Percentiles rank a stretch among this genome's conserved stretches.
phyloP scores from a whole-genome alignment of 352 stramenopile species.

The Phytophthora cactorum region DNA sequence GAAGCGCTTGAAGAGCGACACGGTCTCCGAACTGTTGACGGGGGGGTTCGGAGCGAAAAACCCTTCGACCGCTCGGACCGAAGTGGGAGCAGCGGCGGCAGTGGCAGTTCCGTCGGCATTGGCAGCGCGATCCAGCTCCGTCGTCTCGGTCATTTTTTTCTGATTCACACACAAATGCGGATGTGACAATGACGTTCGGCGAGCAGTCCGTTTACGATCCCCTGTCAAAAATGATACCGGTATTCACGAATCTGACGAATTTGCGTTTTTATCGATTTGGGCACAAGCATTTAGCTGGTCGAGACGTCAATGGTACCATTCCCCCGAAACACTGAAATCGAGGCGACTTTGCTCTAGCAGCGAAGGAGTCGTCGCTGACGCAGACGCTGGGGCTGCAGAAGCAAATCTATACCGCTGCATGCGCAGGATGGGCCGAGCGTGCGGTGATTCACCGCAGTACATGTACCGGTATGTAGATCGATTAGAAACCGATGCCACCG shows the following conservation, averaged over 20 bases:
- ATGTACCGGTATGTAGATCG: not conserved
- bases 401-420: slow-evolving; percentile 1
- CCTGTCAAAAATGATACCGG: slow-evolving; percentile 10
- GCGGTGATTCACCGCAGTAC: not conserved
- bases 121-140: not conserved
- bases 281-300: no score
- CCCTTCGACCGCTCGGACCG: slow-evolving; percentile 27
- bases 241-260: not conserved
- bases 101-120: not conserved
- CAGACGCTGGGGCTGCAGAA: not conserved
- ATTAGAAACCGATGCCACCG: not conserved
- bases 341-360: no score
- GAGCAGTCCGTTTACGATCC: slow-evolving; percentile 6
- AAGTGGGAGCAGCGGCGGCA: slow-evolving; percentile 1
- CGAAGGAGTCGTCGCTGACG: no score
- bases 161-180: not conserved
- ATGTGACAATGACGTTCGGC: slow-evolving; percentile 28
- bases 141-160: slow-evolving; percentile 23
- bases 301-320: no score
- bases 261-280: no score
- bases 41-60: slow-evolving; percentile 37
- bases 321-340: no score
- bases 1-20: slow-evolving; percentile 45
- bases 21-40: not conserved
- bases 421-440: not conserved